Conservation (phyloP, 2,329 filamentous ascomycete species). For the Apiospora aurea region DNA sequence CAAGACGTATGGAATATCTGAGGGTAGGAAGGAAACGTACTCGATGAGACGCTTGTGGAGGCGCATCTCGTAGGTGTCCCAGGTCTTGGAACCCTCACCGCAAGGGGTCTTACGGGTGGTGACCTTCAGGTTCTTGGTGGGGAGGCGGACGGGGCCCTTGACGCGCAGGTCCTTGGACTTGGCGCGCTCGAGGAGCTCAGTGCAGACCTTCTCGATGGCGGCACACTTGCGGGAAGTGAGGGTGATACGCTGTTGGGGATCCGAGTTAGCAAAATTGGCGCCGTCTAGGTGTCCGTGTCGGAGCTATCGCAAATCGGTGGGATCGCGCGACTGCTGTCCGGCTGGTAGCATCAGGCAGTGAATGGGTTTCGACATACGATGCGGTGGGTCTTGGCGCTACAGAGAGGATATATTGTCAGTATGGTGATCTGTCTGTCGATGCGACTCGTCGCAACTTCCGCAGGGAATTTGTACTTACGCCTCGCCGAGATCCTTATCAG, state of each 20-base stretch:
- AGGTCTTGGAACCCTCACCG: constrained; percentile 99
- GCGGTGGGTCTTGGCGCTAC: constrained; percentile 45
- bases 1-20: neutral
- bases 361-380: constrained; percentile 54
- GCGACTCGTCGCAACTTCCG: neutral
- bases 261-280: neutral
- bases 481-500: constrained; percentile 92
- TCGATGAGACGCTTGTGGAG: constrained; percentile 99
- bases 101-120: constrained; percentile 97
- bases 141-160: constrained; percentile 97
- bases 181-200: constrained; percentile 97
- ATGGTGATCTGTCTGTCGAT: neutral
- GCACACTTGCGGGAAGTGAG: constrained; percentile 93
- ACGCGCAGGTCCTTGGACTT: constrained; percentile 98
- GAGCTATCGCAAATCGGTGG: neutral
- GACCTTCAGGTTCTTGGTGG: constrained; percentile 96
- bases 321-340: constrained; percentile 30
- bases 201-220: constrained; percentile 97
- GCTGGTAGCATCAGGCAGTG: too few species aligned
- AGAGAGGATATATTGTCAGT: neutral
- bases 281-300: neutral
- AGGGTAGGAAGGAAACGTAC: constrained; percentile 54
- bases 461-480: constrained; percentile 46
- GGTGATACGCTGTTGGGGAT: constrained; percentile 75
- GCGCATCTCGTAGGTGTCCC: constrained; percentile 99